Evolutionary conservation across 257 asterid species (phyloP), one percentile per base, ranked within the genome.

Genomic region (Plantago ovata): DNA sequence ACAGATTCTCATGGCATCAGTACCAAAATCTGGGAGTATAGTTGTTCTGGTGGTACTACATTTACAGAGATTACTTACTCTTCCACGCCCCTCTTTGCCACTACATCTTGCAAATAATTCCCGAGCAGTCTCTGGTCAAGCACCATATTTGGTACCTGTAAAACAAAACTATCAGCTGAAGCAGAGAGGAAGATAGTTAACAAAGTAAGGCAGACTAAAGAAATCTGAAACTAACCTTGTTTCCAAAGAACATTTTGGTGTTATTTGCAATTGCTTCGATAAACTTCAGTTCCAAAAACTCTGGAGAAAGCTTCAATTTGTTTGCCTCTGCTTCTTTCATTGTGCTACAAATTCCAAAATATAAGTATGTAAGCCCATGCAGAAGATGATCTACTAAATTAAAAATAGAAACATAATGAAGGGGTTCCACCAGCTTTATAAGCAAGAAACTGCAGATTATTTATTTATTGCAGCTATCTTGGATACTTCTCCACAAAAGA

Each of bases 311-410:
- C 89, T 65, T 89, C 75, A 86, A 68, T 77, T 81, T 86, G 86
- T 93, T 89, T 51, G 95, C 95, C 64, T 93, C 99, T 16, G 95
- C 96, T 77, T 89, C 99, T 77, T 61, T 89, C 77, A 82, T 60
- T 12, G 83, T 81, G 66, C 99, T 93, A 75, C 38, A 74, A 69
- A 43, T 63, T 43, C 58, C 53, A 62, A 20, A 59, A 61, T 13
- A 44, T 28, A 64, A n/a, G 4, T 60, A 57, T 41, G 57, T 60
- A 41, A 47, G 63, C 22, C 65, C 45, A 14, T 51, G 22, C 43
- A 16, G 24, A 33, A 57, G 33, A 49, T 52, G 38, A n/a, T 16
- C 22, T 49, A n/a, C 4, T 7, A 16, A 45, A 45, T 8, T 10
- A n/a, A 16, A 45, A 45, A 14, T 10, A n/a, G 19, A 45, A 45